Evolutionary conservation across 2,329 filamentous ascomycete genomes (phyloP).

Genomic region (Didymella pomorum): DNA sequence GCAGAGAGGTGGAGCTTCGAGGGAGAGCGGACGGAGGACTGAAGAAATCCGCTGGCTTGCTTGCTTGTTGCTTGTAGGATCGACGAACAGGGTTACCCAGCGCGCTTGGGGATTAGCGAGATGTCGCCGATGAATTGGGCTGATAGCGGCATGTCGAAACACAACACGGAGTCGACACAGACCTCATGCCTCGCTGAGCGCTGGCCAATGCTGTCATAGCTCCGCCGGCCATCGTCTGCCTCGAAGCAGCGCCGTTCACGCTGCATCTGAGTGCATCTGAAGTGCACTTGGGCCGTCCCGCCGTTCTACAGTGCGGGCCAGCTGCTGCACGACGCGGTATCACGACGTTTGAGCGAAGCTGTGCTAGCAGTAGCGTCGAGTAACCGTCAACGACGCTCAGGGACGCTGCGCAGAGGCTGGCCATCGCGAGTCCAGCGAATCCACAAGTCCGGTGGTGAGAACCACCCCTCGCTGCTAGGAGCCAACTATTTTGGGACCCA

Average conservation of each 20-base stretch:
- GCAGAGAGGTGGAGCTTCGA: slow-evolving; percentile 41
- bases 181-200: slow-evolving; percentile 37
- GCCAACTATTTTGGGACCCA: slow-evolving; percentile 46
- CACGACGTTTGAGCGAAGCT: slow-evolving; percentile 30
- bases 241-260: slow-evolving; percentile 12
- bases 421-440: slow-evolving; percentile 10
- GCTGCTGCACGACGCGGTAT: slow-evolving; percentile 31
- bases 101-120: slow-evolving; percentile 42
- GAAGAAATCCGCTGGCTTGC: slow-evolving; percentile 42
- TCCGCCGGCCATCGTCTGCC: slow-evolving; percentile 16
- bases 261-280: slow-evolving; percentile 12
- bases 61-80: slow-evolving; percentile 44
- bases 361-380: slow-evolving; percentile 34
- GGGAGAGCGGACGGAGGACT: slow-evolving; percentile 41
- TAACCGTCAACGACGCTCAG: slow-evolving; percentile 39
- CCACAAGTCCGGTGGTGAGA: slow-evolving; percentile 3
- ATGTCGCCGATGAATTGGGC: slow-evolving; percentile 42
- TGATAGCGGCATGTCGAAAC: slow-evolving; percentile 45
- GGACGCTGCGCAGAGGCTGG: slow-evolving; percentile 31
- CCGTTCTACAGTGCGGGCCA: slow-evolving; percentile 24
- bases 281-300: slow-evolving; percentile 12
- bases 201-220: slow-evolving; percentile 35
- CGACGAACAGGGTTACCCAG: slow-evolving; percentile 42
- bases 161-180: slow-evolving; percentile 42
- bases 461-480: slow-evolving; percentile 36